These are phyloP conservation scores for Dryas drummondii DNA, from an alignment of 306 rosid species.

Conservation along the genomic window DNA sequence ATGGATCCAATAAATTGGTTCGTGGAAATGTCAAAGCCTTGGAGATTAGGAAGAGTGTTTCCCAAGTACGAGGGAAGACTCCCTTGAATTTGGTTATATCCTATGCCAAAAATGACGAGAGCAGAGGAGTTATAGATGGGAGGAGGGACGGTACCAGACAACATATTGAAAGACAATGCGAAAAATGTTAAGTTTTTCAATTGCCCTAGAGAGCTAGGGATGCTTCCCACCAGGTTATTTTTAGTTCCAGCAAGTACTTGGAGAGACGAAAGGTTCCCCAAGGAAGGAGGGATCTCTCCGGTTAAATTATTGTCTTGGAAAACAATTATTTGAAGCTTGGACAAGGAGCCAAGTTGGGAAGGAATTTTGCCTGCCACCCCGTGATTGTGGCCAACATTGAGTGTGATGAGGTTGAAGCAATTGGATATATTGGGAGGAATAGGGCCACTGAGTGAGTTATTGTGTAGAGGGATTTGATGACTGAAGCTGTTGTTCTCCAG, in stretches of 20 bases:
- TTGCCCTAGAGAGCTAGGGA: not conserved
- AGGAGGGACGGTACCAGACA: not conserved
- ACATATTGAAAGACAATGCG: not conserved
- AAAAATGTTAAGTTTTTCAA: not conserved
- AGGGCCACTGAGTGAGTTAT: not conserved
- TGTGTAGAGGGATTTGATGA: not conserved
- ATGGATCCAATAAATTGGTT: not conserved
- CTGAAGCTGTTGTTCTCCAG: no score
- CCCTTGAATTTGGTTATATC: not conserved
- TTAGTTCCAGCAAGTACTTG: rapidly evolving
- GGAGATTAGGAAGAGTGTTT: not conserved
- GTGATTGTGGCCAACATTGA: rapidly evolving
- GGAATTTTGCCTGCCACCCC: not conserved
- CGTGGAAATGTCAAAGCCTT: rapidly evolving
- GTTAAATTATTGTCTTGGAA: rapidly evolving
- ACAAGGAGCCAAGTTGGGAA: not conserved
- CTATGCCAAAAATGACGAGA: no score
- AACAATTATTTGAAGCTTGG: not conserved
- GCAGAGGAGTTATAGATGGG: not conserved
- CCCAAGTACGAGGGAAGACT: not conserved
- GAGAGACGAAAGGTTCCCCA: not conserved
- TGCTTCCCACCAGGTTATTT: not conserved
- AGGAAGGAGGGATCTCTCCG: not conserved
- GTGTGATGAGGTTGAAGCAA: not conserved
- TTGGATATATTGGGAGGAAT: not conserved